A percentile compares a stretch with the other conserved stretches of the same genome.
Conservation (phyloP, 2,329 filamentous ascomycete genomes). For the Fonsecaea pedrosoi region DNA sequence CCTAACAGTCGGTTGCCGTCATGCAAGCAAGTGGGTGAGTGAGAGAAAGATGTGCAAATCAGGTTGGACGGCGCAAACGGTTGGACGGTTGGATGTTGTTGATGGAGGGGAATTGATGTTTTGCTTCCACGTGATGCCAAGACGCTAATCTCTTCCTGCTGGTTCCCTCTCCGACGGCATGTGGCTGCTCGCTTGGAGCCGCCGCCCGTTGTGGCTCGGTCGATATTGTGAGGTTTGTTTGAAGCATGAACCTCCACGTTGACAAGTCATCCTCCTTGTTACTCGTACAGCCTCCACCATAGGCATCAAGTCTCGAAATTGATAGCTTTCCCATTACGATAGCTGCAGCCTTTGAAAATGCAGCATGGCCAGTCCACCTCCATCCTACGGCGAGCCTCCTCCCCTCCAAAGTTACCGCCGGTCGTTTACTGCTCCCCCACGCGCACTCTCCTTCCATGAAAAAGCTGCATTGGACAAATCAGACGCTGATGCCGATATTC, state of each 20-base stretch:
- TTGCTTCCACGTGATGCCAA: neutral
- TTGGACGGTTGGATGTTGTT: no score
- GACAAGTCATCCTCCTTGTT: neutral
- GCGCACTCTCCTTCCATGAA: slow-evolving; percentile 37
- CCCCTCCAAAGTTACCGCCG: slow-evolving; percentile 37
- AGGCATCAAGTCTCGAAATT: neutral
- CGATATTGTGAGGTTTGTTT: slow-evolving; percentile 1
- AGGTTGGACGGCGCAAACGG: neutral
- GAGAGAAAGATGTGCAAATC: neutral
- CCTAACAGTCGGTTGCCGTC: neutral
- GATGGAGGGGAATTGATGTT: no score
- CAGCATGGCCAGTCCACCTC: slow-evolving; percentile 38
- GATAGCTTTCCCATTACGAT: neutral
- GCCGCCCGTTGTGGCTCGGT: neutral
- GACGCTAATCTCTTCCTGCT: neutral
- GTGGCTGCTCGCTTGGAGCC: neutral
- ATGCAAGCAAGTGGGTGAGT: neutral
- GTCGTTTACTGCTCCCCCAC: slow-evolving; percentile 37
- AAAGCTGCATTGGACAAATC: slow-evolving; percentile 39
- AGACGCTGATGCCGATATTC: slow-evolving; percentile 48
- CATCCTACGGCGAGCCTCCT: slow-evolving; percentile 37
- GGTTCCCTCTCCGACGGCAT: slow-evolving; percentile 7
- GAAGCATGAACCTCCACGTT: neutral
- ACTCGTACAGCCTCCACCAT: neutral
- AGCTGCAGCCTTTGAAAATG: slow-evolving; percentile 31